Evolutionary conservation across 2,329 filamentous ascomycete genomes (phyloP).

Genomic region (Salinomyces thailandicus): DNA sequence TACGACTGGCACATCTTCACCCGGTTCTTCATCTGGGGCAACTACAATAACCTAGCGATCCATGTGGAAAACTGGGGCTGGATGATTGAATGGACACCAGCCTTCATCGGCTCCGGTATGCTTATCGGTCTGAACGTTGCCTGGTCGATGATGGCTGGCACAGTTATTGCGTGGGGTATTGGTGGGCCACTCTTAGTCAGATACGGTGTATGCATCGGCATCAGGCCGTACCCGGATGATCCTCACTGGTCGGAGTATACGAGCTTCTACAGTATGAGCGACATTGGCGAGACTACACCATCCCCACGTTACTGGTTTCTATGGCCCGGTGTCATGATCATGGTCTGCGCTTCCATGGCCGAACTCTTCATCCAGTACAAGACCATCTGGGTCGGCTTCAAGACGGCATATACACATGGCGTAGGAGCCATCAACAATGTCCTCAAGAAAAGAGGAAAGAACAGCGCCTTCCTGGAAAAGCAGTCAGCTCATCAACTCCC

Average conservation of each 20-base stretch:
- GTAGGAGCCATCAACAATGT: slow-evolving; percentile 33
- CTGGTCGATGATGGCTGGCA: slow-evolving; percentile 48
- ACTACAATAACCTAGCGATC: slow-evolving; percentile 41
- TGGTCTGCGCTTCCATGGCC: slow-evolving; percentile 42
- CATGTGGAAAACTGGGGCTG: slow-evolving; percentile 52
- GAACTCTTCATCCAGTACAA: slow-evolving; percentile 23
- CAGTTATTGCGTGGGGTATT: slow-evolving; percentile 46
- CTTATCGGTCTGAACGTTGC: slow-evolving; percentile 50
- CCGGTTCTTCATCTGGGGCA: slow-evolving; percentile 47
- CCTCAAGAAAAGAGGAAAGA: slow-evolving; percentile 32
- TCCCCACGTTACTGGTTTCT: slow-evolving; percentile 44
- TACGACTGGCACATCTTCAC: slow-evolving; percentile 36
- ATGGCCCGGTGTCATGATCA: slow-evolving; percentile 42
- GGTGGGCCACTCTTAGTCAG: slow-evolving; percentile 48
- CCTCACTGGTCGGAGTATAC: slow-evolving; percentile 34
- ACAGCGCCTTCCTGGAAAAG: slow-evolving; percentile 34
- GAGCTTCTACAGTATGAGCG: slow-evolving; percentile 31
- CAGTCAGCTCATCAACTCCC: slow-evolving; percentile 28
- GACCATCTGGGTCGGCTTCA: slow-evolving; percentile 37
- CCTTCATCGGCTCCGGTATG: slow-evolving; percentile 31
- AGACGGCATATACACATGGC: slow-evolving; percentile 39
- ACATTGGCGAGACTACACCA: slow-evolving; percentile 32
- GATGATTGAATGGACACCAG: slow-evolving; percentile 26
- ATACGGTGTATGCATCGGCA: slow-evolving; percentile 40
- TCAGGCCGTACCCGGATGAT: slow-evolving; percentile 24